Evolutionary conservation across 805 yeast genomes (phyloP).

Genomic region (Schizosaccharomyces osmophilus): DNA sequence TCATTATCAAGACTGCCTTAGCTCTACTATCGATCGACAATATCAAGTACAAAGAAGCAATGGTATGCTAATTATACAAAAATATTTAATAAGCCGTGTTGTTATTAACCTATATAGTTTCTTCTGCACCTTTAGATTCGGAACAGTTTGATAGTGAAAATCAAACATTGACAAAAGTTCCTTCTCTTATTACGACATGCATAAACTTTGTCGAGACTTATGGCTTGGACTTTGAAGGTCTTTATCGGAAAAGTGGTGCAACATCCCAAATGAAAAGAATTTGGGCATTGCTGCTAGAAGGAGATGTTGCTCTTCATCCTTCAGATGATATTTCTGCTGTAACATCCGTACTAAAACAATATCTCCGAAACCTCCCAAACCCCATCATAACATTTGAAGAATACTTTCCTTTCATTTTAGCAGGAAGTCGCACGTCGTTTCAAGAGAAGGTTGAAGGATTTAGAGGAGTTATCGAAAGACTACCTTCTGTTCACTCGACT

Average conservation of each 20-base stretch:
- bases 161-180: slow-evolving; percentile 14
- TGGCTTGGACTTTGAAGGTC: slow-evolving; percentile 62
- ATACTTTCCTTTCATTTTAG: slow-evolving; percentile 41
- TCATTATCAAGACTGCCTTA: neutral
- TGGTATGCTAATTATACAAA: neutral
- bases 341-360: slow-evolving; percentile 67
- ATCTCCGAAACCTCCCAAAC: slow-evolving; percentile 58
- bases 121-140: neutral
- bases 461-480: slow-evolving; percentile 17
- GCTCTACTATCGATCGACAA: neutral
- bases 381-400: slow-evolving; percentile 52
- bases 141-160: neutral
- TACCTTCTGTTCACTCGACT: slow-evolving; percentile 33
- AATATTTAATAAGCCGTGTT: neutral
- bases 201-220: slow-evolving; percentile 50
- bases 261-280: slow-evolving; percentile 34
- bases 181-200: slow-evolving; percentile 48
- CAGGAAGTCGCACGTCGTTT: slow-evolving; percentile 12
- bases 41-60: neutral
- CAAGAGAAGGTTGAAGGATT: slow-evolving; percentile 10
- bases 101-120: neutral
- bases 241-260: slow-evolving; percentile 76
- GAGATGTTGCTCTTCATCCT: slow-evolving; percentile 11
- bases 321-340: slow-evolving; percentile 60
- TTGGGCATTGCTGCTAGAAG: slow-evolving; percentile 17